Base-by-base conservation (phyloP, 2,329 filamentous ascomycete species). In the Hypoxylon sp. region DNA sequence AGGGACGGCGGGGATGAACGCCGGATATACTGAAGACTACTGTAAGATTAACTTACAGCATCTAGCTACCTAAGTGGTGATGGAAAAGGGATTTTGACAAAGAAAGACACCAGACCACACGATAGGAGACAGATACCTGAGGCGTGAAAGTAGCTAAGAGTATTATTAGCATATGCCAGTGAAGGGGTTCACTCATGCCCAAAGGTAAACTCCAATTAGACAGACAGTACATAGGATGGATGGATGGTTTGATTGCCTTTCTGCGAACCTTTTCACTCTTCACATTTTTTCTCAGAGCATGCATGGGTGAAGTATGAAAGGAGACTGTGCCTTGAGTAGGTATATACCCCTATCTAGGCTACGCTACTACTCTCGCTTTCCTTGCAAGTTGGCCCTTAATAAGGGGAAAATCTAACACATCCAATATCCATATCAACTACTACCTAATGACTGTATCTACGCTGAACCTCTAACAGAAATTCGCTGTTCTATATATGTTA, bases 201-300 rank as follows among this genome's bases (percentile, higher is more conserved):
- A 43, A 43, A n/a, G 11, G 38, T 19, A 10, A 17, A 19, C 2
- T 9, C 17, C 17, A 19, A n/a, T 3, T 3, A 68, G 61, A 61
- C 56, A 61, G 56, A 30, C 6, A 30, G 6, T 30, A 30, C 6
- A 9, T 30, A 30, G 28, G n/a, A n/a, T n/a, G n/a, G n/a, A n/a
- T n/a, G n/a, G n/a, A n/a, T n/a, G n/a, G n/a, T n/a, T n/a, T n/a
- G n/a, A n/a, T n/a, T n/a, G n/a, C n/a, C n/a, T n/a, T n/a, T n/a
- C 61, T 48, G 19, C 10, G 10, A 5, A 14, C 53, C 11, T 30
- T 45, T 52, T 52, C 48, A 30, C 48, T 45, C 34, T 53, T 57
- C 19, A 13, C 38, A 43, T 21, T 55, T 19, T 19, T 5, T 1
- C 23, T 6, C 11, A 9, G 19, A 9, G 10, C 14, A 30, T 25